A percentile compares a stretch with the other conserved stretches of the same genome.
These are phyloP conservation scores for Haplographium delicatum DNA, from an alignment of 495 filamentous ascomycete genomes.

Conservation along the genomic window DNA sequence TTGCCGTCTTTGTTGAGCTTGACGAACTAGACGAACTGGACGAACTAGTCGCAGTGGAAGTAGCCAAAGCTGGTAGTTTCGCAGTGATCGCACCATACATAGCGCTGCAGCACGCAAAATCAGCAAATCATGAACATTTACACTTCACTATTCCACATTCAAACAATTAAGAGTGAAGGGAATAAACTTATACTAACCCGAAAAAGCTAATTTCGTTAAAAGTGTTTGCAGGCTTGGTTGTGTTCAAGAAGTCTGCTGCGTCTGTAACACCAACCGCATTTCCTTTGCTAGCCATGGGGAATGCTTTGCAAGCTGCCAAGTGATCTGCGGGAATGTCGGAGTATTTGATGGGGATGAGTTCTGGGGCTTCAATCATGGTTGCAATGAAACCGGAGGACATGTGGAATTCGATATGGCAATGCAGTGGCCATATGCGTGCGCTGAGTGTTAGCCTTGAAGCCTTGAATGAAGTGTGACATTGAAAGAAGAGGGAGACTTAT, in stretches of 20 bases:
- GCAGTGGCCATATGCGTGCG: constrained; percentile 64
- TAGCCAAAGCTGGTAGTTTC: too few species aligned
- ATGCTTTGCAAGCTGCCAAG: constrained; percentile 47
- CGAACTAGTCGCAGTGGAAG: too few species aligned
- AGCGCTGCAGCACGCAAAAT: neutral
- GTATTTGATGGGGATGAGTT: constrained; percentile 47
- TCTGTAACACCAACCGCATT: constrained; percentile 70
- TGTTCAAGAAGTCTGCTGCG: neutral
- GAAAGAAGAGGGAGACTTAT: neutral
- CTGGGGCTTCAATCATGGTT: constrained; percentile 60
- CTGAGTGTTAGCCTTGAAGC: neutral
- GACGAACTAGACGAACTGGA: too few species aligned
- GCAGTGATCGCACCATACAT: too few species aligned
- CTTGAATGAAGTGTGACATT: neutral
- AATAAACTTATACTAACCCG: neutral
- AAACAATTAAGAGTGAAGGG: neutral
- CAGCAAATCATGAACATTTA: neutral
- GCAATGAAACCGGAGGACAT: constrained; percentile 63
- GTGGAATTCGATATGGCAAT: constrained; percentile 82
- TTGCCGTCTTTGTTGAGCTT: too few species aligned
- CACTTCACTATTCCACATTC: neutral
- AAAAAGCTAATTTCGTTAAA: too few species aligned
- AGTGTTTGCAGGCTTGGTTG: neutral
- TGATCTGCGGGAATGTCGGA: constrained; percentile 54
- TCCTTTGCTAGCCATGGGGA: constrained; percentile 43